Conservation (phyloP, 2,329 filamentous ascomycete species). For the Fusarium domesticum region DNA sequence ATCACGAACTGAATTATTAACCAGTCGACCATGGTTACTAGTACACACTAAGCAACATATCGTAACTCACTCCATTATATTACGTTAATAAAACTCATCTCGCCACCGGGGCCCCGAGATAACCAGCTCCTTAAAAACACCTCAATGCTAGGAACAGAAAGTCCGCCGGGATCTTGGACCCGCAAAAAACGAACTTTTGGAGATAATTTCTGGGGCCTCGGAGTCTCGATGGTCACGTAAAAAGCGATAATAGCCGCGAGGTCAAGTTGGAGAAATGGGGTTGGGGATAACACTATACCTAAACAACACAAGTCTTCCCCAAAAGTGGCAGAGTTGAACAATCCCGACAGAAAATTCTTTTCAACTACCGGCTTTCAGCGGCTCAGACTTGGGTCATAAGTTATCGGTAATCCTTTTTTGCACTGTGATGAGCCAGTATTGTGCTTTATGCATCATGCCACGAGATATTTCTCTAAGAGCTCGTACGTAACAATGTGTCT, state of each 20-base stretch:
- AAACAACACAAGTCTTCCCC: background rate
- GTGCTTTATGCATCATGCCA: background rate
- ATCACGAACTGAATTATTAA: too few species aligned
- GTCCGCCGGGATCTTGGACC: too few species aligned
- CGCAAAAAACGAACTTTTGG: background rate
- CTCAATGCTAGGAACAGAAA: too few species aligned
- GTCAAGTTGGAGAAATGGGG: background rate
- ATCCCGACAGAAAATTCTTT: background rate
- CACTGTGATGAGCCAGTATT: background rate
- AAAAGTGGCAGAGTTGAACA: background rate
- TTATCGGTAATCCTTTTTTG: background rate
- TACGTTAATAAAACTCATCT: too few species aligned
- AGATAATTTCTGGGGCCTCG: background rate
- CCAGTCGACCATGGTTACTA: too few species aligned
- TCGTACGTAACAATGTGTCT: background rate
- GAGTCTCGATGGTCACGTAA: background rate
- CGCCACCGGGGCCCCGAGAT: too few species aligned
- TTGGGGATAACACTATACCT: background rate
- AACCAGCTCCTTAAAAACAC: too few species aligned
- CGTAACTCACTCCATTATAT: too few species aligned
- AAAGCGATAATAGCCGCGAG: conserved; percentile 1
- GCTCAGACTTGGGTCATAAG: background rate
- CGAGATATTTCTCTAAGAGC: background rate
- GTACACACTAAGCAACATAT: too few species aligned
- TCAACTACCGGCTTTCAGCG: background rate